Percentiles rank a stretch among this genome's conserved stretches.
Evolutionary conservation across 2,329 filamentous ascomycete species (phyloP).

Genomic region (Cladosporium halotolerans): DNA sequence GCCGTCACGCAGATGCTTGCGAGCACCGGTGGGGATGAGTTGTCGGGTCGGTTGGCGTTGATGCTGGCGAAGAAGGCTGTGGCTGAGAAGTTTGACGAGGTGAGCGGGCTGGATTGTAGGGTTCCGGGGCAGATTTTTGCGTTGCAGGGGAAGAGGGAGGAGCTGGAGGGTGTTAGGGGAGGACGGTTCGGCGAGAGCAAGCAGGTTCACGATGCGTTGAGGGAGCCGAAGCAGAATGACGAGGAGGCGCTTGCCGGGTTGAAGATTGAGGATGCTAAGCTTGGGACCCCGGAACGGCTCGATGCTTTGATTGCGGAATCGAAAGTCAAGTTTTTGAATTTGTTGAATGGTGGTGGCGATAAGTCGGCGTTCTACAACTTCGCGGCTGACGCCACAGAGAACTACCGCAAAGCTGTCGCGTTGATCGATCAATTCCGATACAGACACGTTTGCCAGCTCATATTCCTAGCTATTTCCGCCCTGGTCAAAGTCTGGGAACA

Average conservation of each 20-base stretch:
- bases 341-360: not conserved
- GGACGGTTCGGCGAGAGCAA: constrained; percentile 24
- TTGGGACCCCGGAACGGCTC: constrained; percentile 8
- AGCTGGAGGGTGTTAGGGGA: constrained; percentile 22
- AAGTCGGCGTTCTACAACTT: constrained; percentile 5
- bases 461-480: constrained; percentile 29
- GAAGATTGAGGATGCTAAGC: not conserved
- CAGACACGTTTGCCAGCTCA: constrained; percentile 7
- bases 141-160: constrained; percentile 20
- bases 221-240: constrained; percentile 11
- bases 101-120: constrained; percentile 24
- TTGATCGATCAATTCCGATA: constrained; percentile 10
- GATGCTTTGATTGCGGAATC: constrained; percentile 7
- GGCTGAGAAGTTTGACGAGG: constrained; percentile 26
- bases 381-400: not conserved
- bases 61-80: constrained; percentile 28
- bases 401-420: constrained; percentile 7
- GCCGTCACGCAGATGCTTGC: constrained; percentile 29
- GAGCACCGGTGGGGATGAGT: constrained; percentile 20
- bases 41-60: constrained; percentile 25
- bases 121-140: constrained; percentile 30
- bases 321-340: not conserved
- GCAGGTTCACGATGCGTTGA: constrained; percentile 25
- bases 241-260: not conserved
- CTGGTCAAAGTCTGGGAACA: constrained; percentile 24